A percentile compares a stretch with the other conserved stretches of the same genome.
phyloP scores from a whole-genome alignment of 192 early-diverging fungal genomes.

The Podila minutissima region DNA sequence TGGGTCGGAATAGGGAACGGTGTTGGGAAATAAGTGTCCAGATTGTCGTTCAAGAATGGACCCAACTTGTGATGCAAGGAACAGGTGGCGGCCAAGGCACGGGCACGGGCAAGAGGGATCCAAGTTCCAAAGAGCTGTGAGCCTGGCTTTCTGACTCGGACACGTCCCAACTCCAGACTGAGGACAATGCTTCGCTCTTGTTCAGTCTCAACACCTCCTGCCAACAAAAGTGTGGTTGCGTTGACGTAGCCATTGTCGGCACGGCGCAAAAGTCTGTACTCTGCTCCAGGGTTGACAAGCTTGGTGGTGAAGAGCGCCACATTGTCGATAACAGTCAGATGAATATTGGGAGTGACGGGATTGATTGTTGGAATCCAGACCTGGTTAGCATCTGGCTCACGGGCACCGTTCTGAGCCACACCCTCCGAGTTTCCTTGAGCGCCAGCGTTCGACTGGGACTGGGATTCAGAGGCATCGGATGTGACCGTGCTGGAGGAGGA shows the following conservation, averaged over 20 bases:
- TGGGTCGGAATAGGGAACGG: conserved; percentile 64
- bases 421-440: background rate
- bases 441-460: background rate
- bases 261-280: conserved; percentile 76
- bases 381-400: conserved; percentile 46
- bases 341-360: conserved; percentile 55
- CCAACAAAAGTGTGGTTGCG: conserved; percentile 82
- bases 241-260: conserved; percentile 90
- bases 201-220: conserved; percentile 88
- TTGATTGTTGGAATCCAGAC: conserved; percentile 39
- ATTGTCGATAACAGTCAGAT: conserved; percentile 63
- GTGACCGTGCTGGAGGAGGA: background rate
- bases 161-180: conserved; percentile 82
- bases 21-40: conserved; percentile 72
- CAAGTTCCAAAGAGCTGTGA: conserved; percentile 87
- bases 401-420: conserved; percentile 34
- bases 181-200: conserved; percentile 87
- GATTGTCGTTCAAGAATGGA: conserved; percentile 79
- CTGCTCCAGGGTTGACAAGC: conserved; percentile 56
- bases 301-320: conserved; percentile 58
- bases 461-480: background rate
- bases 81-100: conserved; percentile 83
- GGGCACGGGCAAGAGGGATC: conserved; percentile 89
- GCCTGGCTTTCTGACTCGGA: conserved; percentile 75
- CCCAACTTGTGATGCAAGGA: conserved; percentile 79